Conservation (phyloP, 164 flowering plant species). For the Macadamia tetraphylla region DNA sequence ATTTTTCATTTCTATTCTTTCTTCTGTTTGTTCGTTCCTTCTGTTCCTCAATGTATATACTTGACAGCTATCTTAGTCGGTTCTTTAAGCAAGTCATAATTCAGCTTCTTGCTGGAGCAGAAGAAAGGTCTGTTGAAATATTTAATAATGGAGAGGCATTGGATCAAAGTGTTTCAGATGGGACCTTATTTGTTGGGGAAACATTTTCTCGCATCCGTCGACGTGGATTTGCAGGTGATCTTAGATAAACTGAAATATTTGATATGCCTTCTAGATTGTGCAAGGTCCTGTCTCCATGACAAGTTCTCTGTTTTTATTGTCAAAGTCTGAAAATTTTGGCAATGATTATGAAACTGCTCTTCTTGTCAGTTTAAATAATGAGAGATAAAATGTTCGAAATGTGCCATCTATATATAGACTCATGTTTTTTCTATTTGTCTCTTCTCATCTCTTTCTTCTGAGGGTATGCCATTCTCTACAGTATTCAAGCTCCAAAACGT, state of each 20-base stretch:
- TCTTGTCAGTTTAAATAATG: background rate
- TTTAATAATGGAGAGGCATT: conserved; percentile 7
- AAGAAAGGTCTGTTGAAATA: conserved; percentile 31
- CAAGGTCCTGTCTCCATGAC: too few relatives aligned
- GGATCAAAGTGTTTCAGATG: conserved; percentile 14
- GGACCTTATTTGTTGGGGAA: conserved; percentile 64
- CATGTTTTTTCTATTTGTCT: background rate
- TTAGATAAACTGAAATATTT: conserved; percentile 2
- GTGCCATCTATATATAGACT: too few relatives aligned
- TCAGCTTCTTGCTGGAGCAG: conserved; percentile 65
- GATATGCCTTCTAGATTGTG: background rate
- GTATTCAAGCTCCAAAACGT: background rate
- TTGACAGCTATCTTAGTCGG: conserved; percentile 42
- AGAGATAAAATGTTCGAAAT: background rate
- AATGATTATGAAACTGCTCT: too few relatives aligned
- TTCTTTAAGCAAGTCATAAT: conserved; percentile 62
- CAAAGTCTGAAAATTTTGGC: too few relatives aligned
- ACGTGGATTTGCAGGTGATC: conserved; percentile 81
- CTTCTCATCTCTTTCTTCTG: background rate
- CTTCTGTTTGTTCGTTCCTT: background rate
- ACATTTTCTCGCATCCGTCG: conserved; percentile 81
- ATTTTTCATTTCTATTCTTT: background rate
- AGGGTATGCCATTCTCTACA: background rate
- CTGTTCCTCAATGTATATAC: conserved; percentile 21
- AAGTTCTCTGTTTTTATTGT: too few relatives aligned